Conservation (phyloP, 2,329 filamentous ascomycete species). For the Fonsecaea nubica region DNA sequence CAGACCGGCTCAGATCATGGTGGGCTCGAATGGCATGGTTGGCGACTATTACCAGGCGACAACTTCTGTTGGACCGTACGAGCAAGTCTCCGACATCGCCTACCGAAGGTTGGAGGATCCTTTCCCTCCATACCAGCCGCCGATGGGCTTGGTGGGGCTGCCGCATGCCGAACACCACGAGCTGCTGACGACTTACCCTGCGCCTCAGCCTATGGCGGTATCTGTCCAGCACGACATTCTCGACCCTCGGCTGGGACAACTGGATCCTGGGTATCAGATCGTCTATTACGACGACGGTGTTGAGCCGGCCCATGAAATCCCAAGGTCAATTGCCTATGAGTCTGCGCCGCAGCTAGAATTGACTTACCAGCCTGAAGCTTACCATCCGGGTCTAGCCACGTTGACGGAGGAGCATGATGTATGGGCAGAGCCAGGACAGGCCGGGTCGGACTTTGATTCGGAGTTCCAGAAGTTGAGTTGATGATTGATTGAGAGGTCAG, state of each 20-base stretch:
- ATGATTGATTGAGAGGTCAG: background rate
- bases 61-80: constrained; percentile 27
- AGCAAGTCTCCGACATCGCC: constrained; percentile 39
- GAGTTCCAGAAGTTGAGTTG: constrained; percentile 38
- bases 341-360: constrained; percentile 27
- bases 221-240: constrained; percentile 46
- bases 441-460: constrained; percentile 37
- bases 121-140: constrained; percentile 28
- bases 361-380: constrained; percentile 37
- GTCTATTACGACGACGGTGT: constrained; percentile 37
- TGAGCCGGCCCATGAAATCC: constrained; percentile 40
- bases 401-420: constrained; percentile 45
- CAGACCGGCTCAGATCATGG: constrained; percentile 38
- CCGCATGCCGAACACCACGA: constrained; percentile 53
- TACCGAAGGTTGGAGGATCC: constrained; percentile 44
- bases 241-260: constrained; percentile 49
- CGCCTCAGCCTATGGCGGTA: constrained; percentile 40
- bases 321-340: constrained; percentile 37
- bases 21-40: constrained; percentile 29
- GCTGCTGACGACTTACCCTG: constrained; percentile 47
- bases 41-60: constrained; percentile 33
- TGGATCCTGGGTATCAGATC: constrained; percentile 43
- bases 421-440: constrained; percentile 39
- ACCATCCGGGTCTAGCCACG: constrained; percentile 44
- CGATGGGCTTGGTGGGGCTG: constrained; percentile 49